Evolutionary conservation across 352 stramenopile species (phyloP).

Genomic region (Pythium rishiriense): DNA sequence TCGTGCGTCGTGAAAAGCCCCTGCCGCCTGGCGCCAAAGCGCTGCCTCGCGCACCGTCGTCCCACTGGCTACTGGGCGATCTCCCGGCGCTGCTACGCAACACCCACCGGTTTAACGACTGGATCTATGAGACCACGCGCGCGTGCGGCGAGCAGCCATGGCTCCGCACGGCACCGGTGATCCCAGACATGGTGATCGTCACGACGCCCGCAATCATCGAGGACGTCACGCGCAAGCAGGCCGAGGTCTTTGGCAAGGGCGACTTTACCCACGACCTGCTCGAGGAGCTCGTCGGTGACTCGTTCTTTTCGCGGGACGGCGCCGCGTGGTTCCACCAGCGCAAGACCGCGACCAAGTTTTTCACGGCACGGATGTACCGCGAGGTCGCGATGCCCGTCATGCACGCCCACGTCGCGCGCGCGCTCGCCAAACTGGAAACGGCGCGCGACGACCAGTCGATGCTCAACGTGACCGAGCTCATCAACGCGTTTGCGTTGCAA

Average conservation of each 20-base stretch:
- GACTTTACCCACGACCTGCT: conserved; percentile 9
- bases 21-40: not conserved
- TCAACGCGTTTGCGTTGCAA: conserved; percentile 28
- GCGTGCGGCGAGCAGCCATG: conserved; percentile 14
- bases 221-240: conserved; percentile 24
- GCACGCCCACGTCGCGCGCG: not conserved
- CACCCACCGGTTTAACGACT: conserved; percentile 18
- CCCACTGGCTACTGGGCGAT: conserved; percentile 17
- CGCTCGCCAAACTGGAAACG: not conserved
- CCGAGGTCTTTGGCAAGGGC: conserved; percentile 21
- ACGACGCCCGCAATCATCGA: conserved; percentile 20
- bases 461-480: conserved; percentile 19
- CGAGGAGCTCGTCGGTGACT: conserved; percentile 18
- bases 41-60: not conserved
- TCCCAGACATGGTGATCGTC: conserved; percentile 22
- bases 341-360: conserved; percentile 13
- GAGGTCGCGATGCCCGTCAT: conserved; percentile 4
- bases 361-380: conserved; percentile 4
- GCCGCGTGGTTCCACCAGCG: conserved; percentile 23
- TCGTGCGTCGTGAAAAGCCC: not conserved
- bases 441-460: not conserved
- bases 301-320: conserved; percentile 27
- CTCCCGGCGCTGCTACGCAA: conserved; percentile 6
- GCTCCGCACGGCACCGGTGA: conserved; percentile 10
- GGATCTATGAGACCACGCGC: conserved; percentile 10